Evolutionary conservation across 2,329 filamentous ascomycete species (phyloP).

Genomic region (Rhexocercosporidium sp.): DNA sequence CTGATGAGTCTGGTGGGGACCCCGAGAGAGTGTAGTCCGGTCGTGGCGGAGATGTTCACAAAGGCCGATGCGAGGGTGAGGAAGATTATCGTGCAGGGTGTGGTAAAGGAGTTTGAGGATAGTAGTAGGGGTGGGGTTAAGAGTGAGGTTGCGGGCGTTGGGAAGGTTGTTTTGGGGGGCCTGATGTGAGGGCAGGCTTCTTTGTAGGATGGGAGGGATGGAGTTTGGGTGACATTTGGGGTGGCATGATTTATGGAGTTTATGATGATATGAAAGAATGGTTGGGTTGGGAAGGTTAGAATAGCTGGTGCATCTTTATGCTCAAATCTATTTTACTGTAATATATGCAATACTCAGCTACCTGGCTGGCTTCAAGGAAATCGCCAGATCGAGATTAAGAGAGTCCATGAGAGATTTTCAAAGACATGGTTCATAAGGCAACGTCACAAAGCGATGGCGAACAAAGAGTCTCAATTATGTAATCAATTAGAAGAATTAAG

Average conservation of each 20-base stretch:
- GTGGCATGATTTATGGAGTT: constrained; percentile 30
- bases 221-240: constrained; percentile 1
- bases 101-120: constrained; percentile 94
- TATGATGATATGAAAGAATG: constrained; percentile 20
- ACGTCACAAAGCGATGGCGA: too few species aligned
- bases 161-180: constrained; percentile 87
- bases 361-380: not conserved
- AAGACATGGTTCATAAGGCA: not conserved
- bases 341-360: constrained; percentile 20
- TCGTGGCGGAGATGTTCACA: constrained; percentile 81
- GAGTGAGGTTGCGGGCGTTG: constrained; percentile 82
- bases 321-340: constrained; percentile 21
- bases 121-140: constrained; percentile 76
- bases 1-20: constrained; percentile 77
- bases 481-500: too few species aligned
- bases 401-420: not conserved
- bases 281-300: constrained; percentile 6
- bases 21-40: constrained; percentile 71
- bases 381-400: not conserved
- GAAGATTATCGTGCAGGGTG: constrained; percentile 85
- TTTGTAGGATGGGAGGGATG: not conserved
- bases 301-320: constrained; percentile 21
- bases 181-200: constrained; percentile 73
- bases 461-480: too few species aligned
- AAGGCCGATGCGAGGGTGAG: constrained; percentile 87